Conservation (phyloP, 495 filamentous ascomycete species). For the Rostrohypoxylon terebratum region DNA sequence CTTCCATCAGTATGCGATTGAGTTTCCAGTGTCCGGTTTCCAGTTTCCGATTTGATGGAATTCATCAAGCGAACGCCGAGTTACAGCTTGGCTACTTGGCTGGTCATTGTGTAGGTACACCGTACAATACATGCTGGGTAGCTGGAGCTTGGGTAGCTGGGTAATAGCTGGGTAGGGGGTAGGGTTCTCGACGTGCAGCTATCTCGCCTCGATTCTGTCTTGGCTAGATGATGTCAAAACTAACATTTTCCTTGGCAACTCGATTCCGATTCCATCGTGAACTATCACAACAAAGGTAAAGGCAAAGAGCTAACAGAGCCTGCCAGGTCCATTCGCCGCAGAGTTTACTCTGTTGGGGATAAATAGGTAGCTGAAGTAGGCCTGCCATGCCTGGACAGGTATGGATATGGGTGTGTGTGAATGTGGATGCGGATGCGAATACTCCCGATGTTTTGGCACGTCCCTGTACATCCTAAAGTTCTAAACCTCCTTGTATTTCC, state of each 20-base stretch:
- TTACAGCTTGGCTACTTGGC: not conserved
- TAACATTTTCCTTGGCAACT: slow-evolving; percentile 21
- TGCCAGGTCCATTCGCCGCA: slow-evolving; percentile 7
- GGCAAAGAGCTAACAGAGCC: too few species aligned
- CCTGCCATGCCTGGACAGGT: too few species aligned
- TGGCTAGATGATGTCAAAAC: slow-evolving; percentile 34
- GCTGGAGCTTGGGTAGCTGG: too few species aligned
- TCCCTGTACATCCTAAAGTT: slow-evolving; percentile 11
- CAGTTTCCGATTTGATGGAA: not conserved
- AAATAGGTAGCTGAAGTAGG: too few species aligned
- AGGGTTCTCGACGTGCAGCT: slow-evolving; percentile 10
- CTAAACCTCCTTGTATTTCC: slow-evolving; percentile 2
- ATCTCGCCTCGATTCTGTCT: slow-evolving; percentile 17
- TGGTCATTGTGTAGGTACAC: not conserved
- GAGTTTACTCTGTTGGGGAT: slow-evolving; percentile 10
- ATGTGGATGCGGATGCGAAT: slow-evolving; percentile 19
- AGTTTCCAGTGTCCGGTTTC: too few species aligned
- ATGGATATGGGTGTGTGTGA: slow-evolving; percentile 10
- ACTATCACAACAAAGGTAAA: not conserved
- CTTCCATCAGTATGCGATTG: not conserved
- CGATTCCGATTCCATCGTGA: slow-evolving; percentile 8
- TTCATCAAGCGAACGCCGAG: not conserved
- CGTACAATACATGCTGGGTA: too few species aligned
- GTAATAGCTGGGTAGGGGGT: too few species aligned
- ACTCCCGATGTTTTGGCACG: slow-evolving; percentile 32